Evolutionary conservation across 805 yeast species (phyloP).

Genomic region (Wickerhamiella azymoides): DNA sequence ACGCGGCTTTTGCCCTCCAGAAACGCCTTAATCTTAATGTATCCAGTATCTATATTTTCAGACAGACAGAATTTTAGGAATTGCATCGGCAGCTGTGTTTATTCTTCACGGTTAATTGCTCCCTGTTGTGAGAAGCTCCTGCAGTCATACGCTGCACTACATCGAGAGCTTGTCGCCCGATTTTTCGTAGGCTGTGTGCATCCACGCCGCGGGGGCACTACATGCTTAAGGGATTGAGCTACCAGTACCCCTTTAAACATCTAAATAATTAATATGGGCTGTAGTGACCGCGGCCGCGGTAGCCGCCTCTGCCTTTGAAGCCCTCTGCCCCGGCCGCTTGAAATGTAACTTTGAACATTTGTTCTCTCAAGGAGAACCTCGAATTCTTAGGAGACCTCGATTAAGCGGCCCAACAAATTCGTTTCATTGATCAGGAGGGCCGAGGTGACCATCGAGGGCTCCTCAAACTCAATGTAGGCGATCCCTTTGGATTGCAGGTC

Average conservation of each 20-base stretch:
- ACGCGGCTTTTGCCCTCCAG: too few relatives aligned
- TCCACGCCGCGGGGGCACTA: too few relatives aligned
- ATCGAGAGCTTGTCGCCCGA: too few relatives aligned
- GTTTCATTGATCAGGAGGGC: slow-evolving; percentile 58
- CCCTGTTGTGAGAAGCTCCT: not conserved
- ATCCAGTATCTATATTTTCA: too few relatives aligned
- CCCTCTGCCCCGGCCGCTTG: slow-evolving; percentile 39
- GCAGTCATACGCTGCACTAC: too few relatives aligned
- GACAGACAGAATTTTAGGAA: too few relatives aligned
- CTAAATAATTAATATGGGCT: slow-evolving; percentile 28
- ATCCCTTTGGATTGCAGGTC: slow-evolving; percentile 69
- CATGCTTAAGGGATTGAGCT: too few relatives aligned
- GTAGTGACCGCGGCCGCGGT: slow-evolving; percentile 31
- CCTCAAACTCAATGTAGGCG: slow-evolving; percentile 77
- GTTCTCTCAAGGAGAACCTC: slow-evolving; percentile 68
- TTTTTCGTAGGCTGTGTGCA: too few relatives aligned
- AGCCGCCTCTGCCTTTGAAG: slow-evolving; percentile 26
- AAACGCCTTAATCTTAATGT: too few relatives aligned
- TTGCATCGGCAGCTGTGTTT: too few relatives aligned
- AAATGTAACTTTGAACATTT: slow-evolving; percentile 56
- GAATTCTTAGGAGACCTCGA: too few relatives aligned
- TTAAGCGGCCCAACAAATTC: slow-evolving; percentile 49
- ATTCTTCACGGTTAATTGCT: too few relatives aligned
- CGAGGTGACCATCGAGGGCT: slow-evolving; percentile 43
- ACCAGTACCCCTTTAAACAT: not conserved